phyloP scores from a whole-genome alignment of 352 stramenopile genomes.

The Phytophthora idaei region DNA sequence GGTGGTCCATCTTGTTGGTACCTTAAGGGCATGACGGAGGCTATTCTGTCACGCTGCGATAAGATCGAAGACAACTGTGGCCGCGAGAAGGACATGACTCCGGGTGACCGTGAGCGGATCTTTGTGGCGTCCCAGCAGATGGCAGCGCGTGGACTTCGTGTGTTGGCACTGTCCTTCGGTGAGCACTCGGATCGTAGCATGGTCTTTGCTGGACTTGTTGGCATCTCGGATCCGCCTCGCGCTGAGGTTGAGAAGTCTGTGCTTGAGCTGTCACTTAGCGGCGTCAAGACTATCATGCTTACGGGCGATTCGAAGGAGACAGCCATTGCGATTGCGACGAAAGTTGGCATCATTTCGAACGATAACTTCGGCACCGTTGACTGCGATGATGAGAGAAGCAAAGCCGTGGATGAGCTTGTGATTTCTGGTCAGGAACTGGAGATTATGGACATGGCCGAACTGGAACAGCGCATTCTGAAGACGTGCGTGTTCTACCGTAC shows the following conservation, averaged over 20 bases:
- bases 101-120: conserved; percentile 68
- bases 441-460: conserved; percentile 84
- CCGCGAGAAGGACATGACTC: conserved; percentile 66
- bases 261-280: conserved; percentile 52
- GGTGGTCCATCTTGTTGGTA: conserved; percentile 68
- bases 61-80: conserved; percentile 80
- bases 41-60: conserved; percentile 75
- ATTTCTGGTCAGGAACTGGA: conserved; percentile 92
- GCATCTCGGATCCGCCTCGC: conserved; percentile 88
- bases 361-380: conserved; percentile 41
- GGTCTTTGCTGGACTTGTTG: conserved; percentile 93
- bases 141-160: conserved; percentile 79
- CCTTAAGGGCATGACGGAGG: conserved; percentile 85
- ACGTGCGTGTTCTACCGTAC: conserved; percentile 97
- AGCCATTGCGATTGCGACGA: conserved; percentile 93
- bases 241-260: conserved; percentile 73
- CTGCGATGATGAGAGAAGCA: conserved; percentile 36
- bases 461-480: conserved; percentile 86
- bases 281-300: conserved; percentile 91
- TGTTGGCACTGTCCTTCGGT: conserved; percentile 91
- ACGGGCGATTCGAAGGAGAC: conserved; percentile 97
- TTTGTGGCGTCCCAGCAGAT: conserved; percentile 66
- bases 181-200: conserved; percentile 83
- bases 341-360: conserved; percentile 91
- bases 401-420: conserved; percentile 50